Conservation (phyloP, 345 rosid species). For the Geranium rotundifolium region DNA sequence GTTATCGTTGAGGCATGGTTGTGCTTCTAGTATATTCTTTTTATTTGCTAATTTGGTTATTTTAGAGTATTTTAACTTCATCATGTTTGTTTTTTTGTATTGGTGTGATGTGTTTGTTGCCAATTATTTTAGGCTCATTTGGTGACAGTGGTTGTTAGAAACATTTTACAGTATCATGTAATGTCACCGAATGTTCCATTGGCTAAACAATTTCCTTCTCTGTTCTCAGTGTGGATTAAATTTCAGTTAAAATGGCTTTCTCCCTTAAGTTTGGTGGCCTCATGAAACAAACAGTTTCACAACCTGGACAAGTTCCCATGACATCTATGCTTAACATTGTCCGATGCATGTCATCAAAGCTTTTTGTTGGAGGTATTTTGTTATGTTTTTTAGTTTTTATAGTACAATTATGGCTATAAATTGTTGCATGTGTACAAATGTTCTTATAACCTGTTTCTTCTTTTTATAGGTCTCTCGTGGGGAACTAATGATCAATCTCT, state of each 20-base stretch:
- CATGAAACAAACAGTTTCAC: constrained; percentile 29
- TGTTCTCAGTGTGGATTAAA: too few relatives aligned
- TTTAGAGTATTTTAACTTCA: too few relatives aligned
- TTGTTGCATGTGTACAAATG: background rate
- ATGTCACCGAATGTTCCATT: too few relatives aligned
- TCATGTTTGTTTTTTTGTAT: too few relatives aligned
- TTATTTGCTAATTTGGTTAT: too few relatives aligned
- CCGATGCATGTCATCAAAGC: constrained; percentile 40
- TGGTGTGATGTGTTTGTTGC: too few relatives aligned
- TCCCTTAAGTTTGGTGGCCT: constrained; percentile 42
- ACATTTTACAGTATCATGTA: too few relatives aligned
- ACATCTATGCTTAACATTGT: constrained; percentile 42
- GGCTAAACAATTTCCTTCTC: too few relatives aligned
- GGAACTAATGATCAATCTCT: constrained; percentile 32
- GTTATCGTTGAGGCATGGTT: too few relatives aligned
- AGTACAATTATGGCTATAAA: background rate
- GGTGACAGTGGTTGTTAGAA: too few relatives aligned
- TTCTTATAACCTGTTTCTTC: background rate
- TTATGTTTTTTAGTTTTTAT: background rate
- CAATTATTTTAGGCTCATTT: too few relatives aligned
- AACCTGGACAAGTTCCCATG: constrained; percentile 29
- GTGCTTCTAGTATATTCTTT: too few relatives aligned
- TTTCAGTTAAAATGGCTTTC: constrained; percentile 44
- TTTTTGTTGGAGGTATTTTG: constrained; percentile 70
- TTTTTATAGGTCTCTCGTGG: constrained; percentile 31